phyloP scores from a whole-genome alignment of 139 green algal species.

The Tetraselmis chui region DNA sequence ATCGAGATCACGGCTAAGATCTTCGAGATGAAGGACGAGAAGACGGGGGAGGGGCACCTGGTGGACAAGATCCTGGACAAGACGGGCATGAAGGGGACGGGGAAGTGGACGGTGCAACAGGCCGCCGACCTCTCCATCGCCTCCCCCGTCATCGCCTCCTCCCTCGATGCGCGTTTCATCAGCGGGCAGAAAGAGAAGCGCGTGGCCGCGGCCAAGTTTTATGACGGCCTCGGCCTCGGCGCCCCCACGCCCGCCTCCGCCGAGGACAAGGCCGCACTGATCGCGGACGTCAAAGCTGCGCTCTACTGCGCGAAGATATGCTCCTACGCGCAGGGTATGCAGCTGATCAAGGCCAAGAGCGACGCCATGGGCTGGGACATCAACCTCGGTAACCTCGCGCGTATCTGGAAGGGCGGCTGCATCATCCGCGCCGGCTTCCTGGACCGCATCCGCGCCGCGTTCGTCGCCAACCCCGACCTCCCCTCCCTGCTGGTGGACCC shows the following conservation, averaged over 20 bases:
- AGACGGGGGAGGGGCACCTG: conserved; percentile 51
- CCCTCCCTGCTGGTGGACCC: conserved; percentile 79
- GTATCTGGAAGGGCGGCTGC: conserved; percentile 95
- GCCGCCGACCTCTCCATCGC: conserved; percentile 90
- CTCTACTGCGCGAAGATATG: conserved; percentile 46
- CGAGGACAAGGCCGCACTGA: conserved; percentile 44
- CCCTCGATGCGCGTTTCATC: conserved; percentile 87
- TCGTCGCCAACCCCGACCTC: conserved; percentile 78
- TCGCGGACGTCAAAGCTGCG: conserved; percentile 40
- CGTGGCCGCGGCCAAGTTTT: conserved; percentile 64
- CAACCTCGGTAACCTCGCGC: conserved; percentile 81
- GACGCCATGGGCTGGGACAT: conserved; percentile 84
- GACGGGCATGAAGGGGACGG: conserved; percentile 96
- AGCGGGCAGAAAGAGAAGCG: conserved; percentile 88
- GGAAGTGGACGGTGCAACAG: conserved; percentile 99
- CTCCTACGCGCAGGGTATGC: conserved; percentile 38
- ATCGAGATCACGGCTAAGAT: conserved; percentile 94
- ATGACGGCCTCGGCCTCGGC: conserved; percentile 30
- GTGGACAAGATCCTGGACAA: conserved; percentile 98
- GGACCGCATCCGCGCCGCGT: conserved; percentile 87
- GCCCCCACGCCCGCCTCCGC: conserved; percentile 1
- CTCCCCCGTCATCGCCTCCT: conserved; percentile 88
- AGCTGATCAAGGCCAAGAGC: conserved; percentile 61
- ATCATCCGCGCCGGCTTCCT: conserved; percentile 98
- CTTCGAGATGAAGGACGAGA: conserved; percentile 75